Evolutionary conservation across 1,139 yeast species (phyloP).

Genomic region (Pichia sp.): DNA sequence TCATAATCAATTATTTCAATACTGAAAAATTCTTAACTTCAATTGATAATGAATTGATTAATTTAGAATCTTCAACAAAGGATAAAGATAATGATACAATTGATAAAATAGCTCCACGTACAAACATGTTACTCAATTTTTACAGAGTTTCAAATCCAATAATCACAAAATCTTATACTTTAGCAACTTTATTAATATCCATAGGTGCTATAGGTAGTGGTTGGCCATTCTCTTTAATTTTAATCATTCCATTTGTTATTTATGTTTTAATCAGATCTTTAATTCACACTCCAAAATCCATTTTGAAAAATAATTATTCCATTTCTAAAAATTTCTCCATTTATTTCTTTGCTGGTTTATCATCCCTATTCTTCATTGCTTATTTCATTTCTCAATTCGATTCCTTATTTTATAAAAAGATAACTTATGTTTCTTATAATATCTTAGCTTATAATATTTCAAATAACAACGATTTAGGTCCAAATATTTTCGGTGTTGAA

Average conservation of each 20-base stretch:
- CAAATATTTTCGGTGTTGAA: constrained; percentile 86
- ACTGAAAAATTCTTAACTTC: constrained; percentile 20
- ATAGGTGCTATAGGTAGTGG: constrained; percentile 71
- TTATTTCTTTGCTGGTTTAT: constrained; percentile 26
- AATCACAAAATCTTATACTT: constrained; percentile 27
- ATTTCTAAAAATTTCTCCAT: constrained; percentile 9
- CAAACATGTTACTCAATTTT: constrained; percentile 15
- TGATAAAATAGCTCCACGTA: constrained; percentile 18
- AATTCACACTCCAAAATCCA: constrained; percentile 9
- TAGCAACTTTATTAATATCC: constrained; percentile 46
- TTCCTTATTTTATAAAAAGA: constrained; percentile 54
- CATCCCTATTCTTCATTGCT: constrained; percentile 28
- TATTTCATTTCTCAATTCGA: constrained; percentile 49
- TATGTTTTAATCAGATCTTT: constrained; percentile 24
- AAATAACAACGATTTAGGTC: constrained; percentile 64
- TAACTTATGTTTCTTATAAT: constrained; percentile 70
- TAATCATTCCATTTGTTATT: constrained; percentile 54
- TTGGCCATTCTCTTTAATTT: constrained; percentile 81
- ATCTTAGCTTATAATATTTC: constrained; percentile 81
- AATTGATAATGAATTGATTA: constrained; percentile 16
- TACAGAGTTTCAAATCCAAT: constrained; percentile 14
- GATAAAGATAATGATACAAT: constrained; percentile 7
- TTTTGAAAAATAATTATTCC: constrained; percentile 17
- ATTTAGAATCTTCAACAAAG: constrained; percentile 8
- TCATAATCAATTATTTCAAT: constrained; percentile 30